Conservation (phyloP, 768 basidiomycete species). For the Mycena rosella region DNA sequence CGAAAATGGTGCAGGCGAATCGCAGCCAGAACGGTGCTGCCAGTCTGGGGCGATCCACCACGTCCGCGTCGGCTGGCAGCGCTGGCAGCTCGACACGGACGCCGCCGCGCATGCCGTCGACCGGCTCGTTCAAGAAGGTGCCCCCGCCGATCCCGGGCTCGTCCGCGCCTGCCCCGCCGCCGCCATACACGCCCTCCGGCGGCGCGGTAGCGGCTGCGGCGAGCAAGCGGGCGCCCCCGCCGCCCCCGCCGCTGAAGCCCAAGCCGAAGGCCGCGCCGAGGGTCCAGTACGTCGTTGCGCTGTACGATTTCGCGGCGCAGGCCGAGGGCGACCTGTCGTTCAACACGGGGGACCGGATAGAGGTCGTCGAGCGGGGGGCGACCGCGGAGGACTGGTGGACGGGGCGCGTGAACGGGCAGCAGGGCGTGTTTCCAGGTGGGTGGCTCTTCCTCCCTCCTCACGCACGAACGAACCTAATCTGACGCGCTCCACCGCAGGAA, state of each 20-base stretch:
- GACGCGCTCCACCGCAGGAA: conserved; percentile 56
- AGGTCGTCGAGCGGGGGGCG: conserved; percentile 84
- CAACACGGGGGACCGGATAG: conserved; percentile 89
- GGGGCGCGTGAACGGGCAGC: conserved; percentile 81
- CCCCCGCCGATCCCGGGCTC: conserved; percentile 67
- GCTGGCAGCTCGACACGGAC: conserved; percentile 46
- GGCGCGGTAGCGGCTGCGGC: conserved; percentile 55
- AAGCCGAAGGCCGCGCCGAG: conserved; percentile 80
- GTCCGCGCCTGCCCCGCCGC: conserved; percentile 55
- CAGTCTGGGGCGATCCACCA: conserved; percentile 48
- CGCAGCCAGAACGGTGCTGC: conserved; percentile 69
- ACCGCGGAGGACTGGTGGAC: conserved; percentile 99
- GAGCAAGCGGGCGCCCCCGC: conserved; percentile 84
- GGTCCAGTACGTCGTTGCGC: conserved; percentile 85
- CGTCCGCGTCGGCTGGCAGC: conserved; percentile 48
- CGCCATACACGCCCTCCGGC: conserved; percentile 56
- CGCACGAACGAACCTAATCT: conserved; percentile 3
- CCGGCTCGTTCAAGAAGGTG: conserved; percentile 56
- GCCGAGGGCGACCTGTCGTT: conserved; percentile 95
- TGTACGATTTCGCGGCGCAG: conserved; percentile 92
- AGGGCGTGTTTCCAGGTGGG: conserved; percentile 92
- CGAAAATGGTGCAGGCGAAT: neutral
- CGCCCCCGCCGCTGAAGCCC: conserved; percentile 91
- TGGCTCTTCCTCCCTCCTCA: conserved; percentile 5
- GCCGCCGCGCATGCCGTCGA: conserved; percentile 52